Percentiles rank a stretch among this genome's conserved stretches.
phyloP scores from a whole-genome alignment of 768 basidiomycete species.

The Cyclocybe cylindracea region DNA sequence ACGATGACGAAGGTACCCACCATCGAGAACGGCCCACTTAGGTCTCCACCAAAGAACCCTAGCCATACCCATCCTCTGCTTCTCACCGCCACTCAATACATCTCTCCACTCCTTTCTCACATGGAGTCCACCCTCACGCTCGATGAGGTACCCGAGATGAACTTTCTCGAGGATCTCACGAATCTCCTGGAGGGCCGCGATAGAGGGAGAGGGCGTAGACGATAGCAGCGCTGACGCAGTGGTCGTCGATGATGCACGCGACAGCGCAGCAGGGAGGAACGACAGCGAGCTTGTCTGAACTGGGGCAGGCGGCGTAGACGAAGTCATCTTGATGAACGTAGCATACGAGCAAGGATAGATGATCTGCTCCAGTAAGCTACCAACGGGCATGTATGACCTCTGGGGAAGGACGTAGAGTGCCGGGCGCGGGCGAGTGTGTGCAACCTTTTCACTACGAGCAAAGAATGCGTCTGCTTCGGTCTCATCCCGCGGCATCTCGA shows the following conservation, averaged over 20 bases:
- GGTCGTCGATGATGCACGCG: not conserved
- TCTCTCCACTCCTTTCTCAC: conserved; percentile 96
- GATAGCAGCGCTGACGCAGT: conserved; percentile 3
- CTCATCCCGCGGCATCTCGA: conserved; percentile 23
- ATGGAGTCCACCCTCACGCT: conserved; percentile 86
- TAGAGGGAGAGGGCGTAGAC: conserved; percentile 2
- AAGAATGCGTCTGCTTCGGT: conserved; percentile 22
- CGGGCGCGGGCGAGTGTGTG: conserved; percentile 35
- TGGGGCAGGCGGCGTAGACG: not conserved
- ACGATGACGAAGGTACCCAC: conserved; percentile 40
- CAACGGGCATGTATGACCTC: conserved; percentile 88
- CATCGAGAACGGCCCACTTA: conserved; percentile 82
- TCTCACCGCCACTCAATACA: conserved; percentile 95
- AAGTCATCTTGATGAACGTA: conserved; percentile 45
- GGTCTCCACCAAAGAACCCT: conserved; percentile 90
- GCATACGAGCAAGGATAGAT: conserved; percentile 90
- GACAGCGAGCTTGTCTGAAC: conserved; percentile 4
- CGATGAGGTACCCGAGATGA: conserved; percentile 82
- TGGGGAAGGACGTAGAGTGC: conserved; percentile 90
- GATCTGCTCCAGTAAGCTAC: conserved; percentile 88
- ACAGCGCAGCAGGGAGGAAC: conserved; percentile 6
- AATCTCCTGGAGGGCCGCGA: conserved; percentile 63
- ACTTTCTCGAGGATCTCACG: conserved; percentile 78
- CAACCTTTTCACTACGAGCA: conserved; percentile 7
- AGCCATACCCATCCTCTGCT: conserved; percentile 94